phyloP scores from a whole-genome alignment of 768 basidiomycete genomes.

The Gloeopeniophorella convolvens region DNA sequence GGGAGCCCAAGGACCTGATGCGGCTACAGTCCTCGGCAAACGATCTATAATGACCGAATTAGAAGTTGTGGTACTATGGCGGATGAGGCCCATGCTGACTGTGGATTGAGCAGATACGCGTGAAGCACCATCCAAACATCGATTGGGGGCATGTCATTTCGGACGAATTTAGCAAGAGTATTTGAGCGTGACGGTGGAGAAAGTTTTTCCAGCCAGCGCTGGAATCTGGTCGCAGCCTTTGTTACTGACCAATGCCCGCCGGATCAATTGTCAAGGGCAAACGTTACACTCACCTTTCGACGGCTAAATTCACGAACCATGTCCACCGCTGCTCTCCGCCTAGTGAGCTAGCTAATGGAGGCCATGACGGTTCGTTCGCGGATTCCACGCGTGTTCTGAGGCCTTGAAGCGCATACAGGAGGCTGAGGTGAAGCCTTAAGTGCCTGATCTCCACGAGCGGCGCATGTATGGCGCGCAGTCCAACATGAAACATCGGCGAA shows the following conservation, averaged over 20 bases:
- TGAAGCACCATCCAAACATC: slow-evolving; percentile 41
- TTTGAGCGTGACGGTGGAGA: slow-evolving; percentile 17
- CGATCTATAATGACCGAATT: slow-evolving; percentile 11
- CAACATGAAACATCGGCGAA: background rate
- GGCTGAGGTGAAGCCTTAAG: slow-evolving; percentile 6
- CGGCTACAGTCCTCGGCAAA: slow-evolving; percentile 25
- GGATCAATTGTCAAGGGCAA: background rate
- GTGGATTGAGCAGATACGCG: slow-evolving; percentile 35
- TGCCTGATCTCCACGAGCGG: slow-evolving; percentile 5
- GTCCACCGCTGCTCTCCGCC: slow-evolving; percentile 29
- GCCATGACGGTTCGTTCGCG: background rate
- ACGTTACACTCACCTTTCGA: slow-evolving; percentile 28
- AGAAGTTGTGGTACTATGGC: background rate
- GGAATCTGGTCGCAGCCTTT: slow-evolving; percentile 26
- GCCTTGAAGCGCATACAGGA: slow-evolving; percentile 7
- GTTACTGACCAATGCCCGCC: too few species aligned
- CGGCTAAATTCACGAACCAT: slow-evolving; percentile 36
- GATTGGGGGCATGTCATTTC: slow-evolving; percentile 29
- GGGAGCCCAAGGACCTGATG: background rate
- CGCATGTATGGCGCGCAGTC: slow-evolving; percentile 10
- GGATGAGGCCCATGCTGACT: slow-evolving; percentile 22
- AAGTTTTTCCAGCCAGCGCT: slow-evolving; percentile 27
- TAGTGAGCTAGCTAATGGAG: slow-evolving; percentile 15
- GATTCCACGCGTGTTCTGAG: slow-evolving; percentile 9
- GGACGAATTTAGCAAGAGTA: slow-evolving; percentile 23